A percentile compares a stretch with the other conserved stretches of the same genome.
These are phyloP conservation scores for Solanum sitiens DNA, from an alignment of 257 asterid species.

Conservation along the genomic window DNA sequence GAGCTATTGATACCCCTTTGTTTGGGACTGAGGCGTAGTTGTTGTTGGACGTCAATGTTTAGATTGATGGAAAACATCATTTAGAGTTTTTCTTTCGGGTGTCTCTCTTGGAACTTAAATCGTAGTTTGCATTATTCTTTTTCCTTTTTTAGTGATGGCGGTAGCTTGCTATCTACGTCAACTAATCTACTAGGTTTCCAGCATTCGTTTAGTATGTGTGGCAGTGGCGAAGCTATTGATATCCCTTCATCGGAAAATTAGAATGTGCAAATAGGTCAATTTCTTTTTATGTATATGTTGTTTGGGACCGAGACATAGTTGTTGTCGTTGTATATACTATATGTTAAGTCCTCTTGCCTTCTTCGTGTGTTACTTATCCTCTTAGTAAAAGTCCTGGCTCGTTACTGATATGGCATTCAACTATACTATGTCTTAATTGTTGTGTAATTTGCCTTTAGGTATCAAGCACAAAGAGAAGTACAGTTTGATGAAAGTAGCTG, in stretches of 20 bases:
- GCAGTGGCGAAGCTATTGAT: background rate
- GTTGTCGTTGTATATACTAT: background rate
- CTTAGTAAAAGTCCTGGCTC: background rate
- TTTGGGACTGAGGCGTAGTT: background rate
- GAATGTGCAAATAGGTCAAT: background rate
- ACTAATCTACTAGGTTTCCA: background rate
- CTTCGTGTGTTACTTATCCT: background rate
- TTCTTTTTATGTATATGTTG: background rate
- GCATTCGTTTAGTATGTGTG: background rate
- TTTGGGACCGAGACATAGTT: background rate
- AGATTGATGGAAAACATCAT: background rate
- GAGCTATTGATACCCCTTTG: background rate
- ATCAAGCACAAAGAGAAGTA: constrained; percentile 29
- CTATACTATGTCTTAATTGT: constrained; percentile 4
- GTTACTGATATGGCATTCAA: background rate
- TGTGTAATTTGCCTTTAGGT: constrained; percentile 10
- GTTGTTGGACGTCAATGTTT: background rate
- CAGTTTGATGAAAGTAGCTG: constrained; percentile 52
- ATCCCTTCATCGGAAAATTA: background rate
- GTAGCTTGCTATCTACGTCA: background rate
- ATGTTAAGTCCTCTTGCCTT: background rate
- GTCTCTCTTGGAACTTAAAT: background rate
- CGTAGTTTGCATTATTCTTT: background rate
- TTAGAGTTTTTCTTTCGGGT: background rate
- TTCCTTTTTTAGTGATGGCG: background rate